Conservation (phyloP, 2,329 filamentous ascomycete species). For the Xylaria sp. region DNA sequence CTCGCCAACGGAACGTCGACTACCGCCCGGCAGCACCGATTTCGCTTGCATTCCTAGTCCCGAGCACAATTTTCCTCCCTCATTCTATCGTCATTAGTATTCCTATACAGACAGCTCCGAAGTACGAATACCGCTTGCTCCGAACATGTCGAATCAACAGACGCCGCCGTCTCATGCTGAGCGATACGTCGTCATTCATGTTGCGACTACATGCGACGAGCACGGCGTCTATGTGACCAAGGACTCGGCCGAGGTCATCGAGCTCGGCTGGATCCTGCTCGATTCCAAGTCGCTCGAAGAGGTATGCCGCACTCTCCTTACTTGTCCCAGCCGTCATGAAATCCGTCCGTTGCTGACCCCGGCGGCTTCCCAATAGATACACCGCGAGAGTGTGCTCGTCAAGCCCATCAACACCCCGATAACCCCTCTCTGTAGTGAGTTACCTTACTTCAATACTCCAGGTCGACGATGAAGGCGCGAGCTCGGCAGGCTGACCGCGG, state of each 20-base stretch:
- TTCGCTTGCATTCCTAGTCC: conserved; percentile 15
- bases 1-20: conserved; percentile 26
- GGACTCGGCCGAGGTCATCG: conserved; percentile 98
- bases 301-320: conserved; percentile 64
- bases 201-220: conserved; percentile 98
- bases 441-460: conserved; percentile 36
- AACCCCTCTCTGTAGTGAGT: conserved; percentile 98
- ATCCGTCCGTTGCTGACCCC: conserved; percentile 23
- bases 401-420: conserved; percentile 99
- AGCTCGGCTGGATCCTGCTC: conserved; percentile 96
- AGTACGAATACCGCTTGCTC: conserved; percentile 28
- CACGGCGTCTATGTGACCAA: conserved; percentile 99
- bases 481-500: conserved; percentile 28
- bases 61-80: conserved; percentile 17
- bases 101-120: conserved; percentile 36
- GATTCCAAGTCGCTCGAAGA: conserved; percentile 93
- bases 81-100: conserved; percentile 35
- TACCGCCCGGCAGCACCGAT: conserved; percentile 9
- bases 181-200: conserved; percentile 97
- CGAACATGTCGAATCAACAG: conserved; percentile 60
- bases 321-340: neutral
- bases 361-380: conserved; percentile 68
- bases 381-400: conserved; percentile 94
- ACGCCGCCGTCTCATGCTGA: conserved; percentile 79
- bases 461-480: conserved; percentile 15